A percentile compares a stretch with the other conserved stretches of the same genome.
phyloP scores from a whole-genome alignment of 371 early-diverging fungal species.

The Batkoa obscura region DNA sequence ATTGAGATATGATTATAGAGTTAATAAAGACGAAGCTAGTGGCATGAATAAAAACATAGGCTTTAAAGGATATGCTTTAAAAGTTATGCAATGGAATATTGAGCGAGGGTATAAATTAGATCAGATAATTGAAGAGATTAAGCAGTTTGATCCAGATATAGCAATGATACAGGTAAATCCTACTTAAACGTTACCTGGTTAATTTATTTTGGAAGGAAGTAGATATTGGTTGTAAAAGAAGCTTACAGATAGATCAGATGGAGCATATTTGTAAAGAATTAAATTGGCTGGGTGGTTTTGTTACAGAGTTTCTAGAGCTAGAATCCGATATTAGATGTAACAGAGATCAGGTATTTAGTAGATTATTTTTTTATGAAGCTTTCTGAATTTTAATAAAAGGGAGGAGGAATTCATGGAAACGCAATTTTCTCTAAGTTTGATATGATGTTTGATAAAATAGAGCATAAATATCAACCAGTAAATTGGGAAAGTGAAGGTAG shows the following conservation, averaged over 20 bases:
- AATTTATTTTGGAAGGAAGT: slow-evolving; percentile 17
- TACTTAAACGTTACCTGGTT: neutral
- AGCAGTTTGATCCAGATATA: slow-evolving; percentile 8
- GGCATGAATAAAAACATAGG: no score
- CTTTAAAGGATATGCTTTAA: no score
- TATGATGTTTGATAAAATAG: slow-evolving; percentile 32
- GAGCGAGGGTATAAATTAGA: neutral
- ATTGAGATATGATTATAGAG: no score
- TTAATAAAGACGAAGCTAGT: no score
- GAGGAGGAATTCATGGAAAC: slow-evolving; percentile 69
- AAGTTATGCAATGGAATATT: neutral
- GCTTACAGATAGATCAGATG: slow-evolving; percentile 37
- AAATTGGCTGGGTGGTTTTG: slow-evolving; percentile 39
- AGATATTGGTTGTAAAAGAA: slow-evolving; percentile 48
- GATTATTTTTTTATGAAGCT: neutral
- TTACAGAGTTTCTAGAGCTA: slow-evolving; percentile 54
- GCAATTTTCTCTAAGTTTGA: slow-evolving; percentile 54
- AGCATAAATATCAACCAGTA: slow-evolving; percentile 42
- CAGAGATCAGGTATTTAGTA: neutral
- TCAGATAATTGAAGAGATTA: neutral
- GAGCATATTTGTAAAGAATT: slow-evolving; percentile 30
- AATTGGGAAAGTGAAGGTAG: slow-evolving; percentile 54
- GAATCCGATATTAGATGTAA: slow-evolving; percentile 27
- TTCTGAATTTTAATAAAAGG: slow-evolving; percentile 21
- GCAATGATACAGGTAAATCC: slow-evolving; percentile 3